phyloP scores from a whole-genome alignment of 2,329 filamentous ascomycete genomes.

The Cladophialophora yegresii region DNA sequence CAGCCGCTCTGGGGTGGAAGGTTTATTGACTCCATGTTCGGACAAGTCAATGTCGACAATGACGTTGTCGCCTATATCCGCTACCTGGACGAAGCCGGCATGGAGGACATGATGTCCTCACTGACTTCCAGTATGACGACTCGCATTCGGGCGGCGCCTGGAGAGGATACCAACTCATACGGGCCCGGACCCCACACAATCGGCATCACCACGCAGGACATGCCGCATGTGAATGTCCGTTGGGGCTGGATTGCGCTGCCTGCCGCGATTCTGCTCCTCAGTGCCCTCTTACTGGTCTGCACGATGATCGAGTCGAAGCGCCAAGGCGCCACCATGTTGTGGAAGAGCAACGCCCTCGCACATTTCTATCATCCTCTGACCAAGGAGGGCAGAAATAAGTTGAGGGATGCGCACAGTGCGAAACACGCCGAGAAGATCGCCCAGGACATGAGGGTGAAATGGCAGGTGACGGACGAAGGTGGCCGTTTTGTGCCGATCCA shows the following conservation, averaged over 20 bases:
- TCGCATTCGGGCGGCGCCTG: neutral
- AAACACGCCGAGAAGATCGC: constrained; percentile 5
- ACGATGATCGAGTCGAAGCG: constrained; percentile 4
- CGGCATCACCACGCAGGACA: constrained; percentile 8
- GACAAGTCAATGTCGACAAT: neutral
- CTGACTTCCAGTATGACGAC: constrained; percentile 3
- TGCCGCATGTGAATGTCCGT: constrained; percentile 12
- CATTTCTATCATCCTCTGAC: constrained; percentile 11
- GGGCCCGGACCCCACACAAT: neutral
- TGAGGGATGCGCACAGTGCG: constrained; percentile 1
- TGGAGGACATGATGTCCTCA: constrained; percentile 2
- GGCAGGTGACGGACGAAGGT: constrained; percentile 3
- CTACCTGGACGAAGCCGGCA: constrained; percentile 6
- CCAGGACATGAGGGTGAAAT: constrained; percentile 3
- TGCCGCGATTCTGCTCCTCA: constrained; percentile 7
- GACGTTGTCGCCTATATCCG: constrained; percentile 4
- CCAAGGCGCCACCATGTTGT: constrained; percentile 10
- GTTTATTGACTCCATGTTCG: neutral
- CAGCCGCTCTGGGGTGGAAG: constrained; percentile 1
- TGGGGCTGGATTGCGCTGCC: constrained; percentile 22
- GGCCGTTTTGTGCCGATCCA: constrained; percentile 3
- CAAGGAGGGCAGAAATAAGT: neutral
- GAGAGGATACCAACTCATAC: neutral
- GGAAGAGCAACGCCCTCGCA: constrained; percentile 14
- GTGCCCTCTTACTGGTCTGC: constrained; percentile 1